Evolutionary conservation across 768 basidiomycete genomes (phyloP), one percentile per base, ranked within the genome.

Genomic region (Roridomyces roridus): DNA sequence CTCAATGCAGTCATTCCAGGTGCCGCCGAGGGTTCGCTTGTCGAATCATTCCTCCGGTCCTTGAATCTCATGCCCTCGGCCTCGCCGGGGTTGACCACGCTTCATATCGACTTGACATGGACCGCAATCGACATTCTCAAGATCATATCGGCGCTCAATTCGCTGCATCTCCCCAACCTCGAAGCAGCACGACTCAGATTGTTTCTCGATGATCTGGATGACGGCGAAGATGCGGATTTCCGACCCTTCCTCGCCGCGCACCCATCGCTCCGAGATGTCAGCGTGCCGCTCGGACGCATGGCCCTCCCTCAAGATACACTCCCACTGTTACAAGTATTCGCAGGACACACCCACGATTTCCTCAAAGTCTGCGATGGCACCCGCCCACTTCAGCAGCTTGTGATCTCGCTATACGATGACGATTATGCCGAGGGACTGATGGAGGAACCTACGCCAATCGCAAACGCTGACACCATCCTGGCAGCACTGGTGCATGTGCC

Each of bases 361-460:
- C 35, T 52, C 51, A 52, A 52, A 43, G 51, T 52, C 45, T 45
- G 51, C 43, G 34, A 52, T 52, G 25, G 51, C 36, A 18, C n/a
- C 24, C 43, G 42, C 25, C 51, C 42, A 31, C 43, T 52, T 52
- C 51, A n/a, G n/a, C n/a, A n/a, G n/a, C n/a, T n/a, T n/a, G n/a
- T n/a, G n/a, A n/a, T n/a, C n/a, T n/a, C n/a, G n/a, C n/a, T n/a
- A n/a, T n/a, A n/a, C n/a, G n/a, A n/a, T n/a, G n/a, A n/a, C n/a
- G n/a, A n/a, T n/a, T n/a, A n/a, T n/a, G n/a, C n/a, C n/a, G n/a
- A n/a, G n/a, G n/a, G n/a, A n/a, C n/a, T n/a, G n/a, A n/a, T n/a
- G n/a, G n/a, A n/a, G n/a, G n/a, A n/a, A n/a, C n/a, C n/a, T n/a
- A n/a, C n/a, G n/a, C n/a, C n/a, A n/a, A n/a, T n/a, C n/a, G n/a